Conservation (phyloP, 495 filamentous ascomycete species). For the Trichoderma gamsii region DNA sequence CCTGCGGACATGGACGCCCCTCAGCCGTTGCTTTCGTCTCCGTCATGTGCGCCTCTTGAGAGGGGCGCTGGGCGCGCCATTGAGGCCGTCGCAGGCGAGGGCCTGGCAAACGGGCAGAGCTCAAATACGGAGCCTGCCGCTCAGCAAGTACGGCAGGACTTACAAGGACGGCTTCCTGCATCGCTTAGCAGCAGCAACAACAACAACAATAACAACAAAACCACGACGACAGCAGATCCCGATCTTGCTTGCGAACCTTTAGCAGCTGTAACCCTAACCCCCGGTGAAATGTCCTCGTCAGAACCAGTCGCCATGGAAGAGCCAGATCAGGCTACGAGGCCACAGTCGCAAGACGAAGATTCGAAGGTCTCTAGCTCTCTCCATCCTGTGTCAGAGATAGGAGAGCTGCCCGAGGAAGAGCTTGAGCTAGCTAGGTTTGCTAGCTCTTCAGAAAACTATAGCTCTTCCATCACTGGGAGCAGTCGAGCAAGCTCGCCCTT, state of each 20-base stretch:
- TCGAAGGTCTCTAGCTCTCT: background rate
- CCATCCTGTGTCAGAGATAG: background rate
- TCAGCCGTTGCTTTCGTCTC: background rate
- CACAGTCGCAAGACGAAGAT: background rate
- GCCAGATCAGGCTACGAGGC: background rate
- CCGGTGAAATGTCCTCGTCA: background rate
- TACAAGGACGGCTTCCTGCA: background rate
- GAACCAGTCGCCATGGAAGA: background rate
- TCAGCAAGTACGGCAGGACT: background rate
- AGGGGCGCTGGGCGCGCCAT: background rate
- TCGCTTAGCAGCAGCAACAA: too few relatives aligned
- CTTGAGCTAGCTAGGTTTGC: background rate
- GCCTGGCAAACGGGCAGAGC: background rate
- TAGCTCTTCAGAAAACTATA: background rate
- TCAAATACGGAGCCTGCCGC: background rate
- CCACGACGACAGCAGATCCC: background rate
- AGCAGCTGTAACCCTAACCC: background rate
- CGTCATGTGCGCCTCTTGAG: constrained; percentile 1
- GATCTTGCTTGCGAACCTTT: background rate
- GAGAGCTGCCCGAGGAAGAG: background rate
- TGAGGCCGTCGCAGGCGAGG: background rate
- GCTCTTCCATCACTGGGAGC: background rate
- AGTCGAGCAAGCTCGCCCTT: background rate
- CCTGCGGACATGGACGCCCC: background rate
- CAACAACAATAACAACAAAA: too few relatives aligned